phyloP scores from a whole-genome alignment of 2,329 filamentous ascomycete species.

The Nemania sp. region DNA sequence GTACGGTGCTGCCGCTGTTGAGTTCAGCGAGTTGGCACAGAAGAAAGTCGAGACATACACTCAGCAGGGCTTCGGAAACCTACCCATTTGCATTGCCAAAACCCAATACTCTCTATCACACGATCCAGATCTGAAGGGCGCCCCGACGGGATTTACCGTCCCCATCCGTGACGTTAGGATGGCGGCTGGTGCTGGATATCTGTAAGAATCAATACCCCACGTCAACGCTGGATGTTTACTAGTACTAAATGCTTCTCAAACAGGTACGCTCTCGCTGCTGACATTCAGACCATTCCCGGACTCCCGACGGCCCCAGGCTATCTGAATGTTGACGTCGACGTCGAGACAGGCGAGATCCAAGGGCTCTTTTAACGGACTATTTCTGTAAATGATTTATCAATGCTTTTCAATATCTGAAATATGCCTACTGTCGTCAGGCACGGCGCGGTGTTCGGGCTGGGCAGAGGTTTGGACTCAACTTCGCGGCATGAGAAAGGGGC shows the following conservation, averaged over 20 bases:
- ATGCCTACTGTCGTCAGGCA: background rate
- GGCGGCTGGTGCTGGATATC: slow-evolving; percentile 90
- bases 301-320: slow-evolving; percentile 94
- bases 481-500: slow-evolving; percentile 15
- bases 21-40: slow-evolving; percentile 92
- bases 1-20: slow-evolving; percentile 89
- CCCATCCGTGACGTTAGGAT: slow-evolving; percentile 93
- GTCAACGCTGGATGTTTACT: background rate
- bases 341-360: slow-evolving; percentile 82
- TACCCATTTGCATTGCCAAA: slow-evolving; percentile 97
- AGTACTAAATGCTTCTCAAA: slow-evolving; percentile 42
- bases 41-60: slow-evolving; percentile 97
- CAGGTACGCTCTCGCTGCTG: slow-evolving; percentile 89
- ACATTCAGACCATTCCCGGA: slow-evolving; percentile 98
- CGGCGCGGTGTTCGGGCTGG: slow-evolving; percentile 15
- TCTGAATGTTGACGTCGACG: slow-evolving; percentile 85
- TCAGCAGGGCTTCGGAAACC: slow-evolving; percentile 85
- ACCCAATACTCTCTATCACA: slow-evolving; percentile 97
- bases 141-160: slow-evolving; percentile 90
- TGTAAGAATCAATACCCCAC: slow-evolving; percentile 58
- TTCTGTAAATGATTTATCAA: background rate
- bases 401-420: background rate
- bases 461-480: slow-evolving; percentile 25
- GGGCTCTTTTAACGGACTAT: slow-evolving; percentile 75
- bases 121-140: slow-evolving; percentile 91